These are phyloP conservation scores for Clarireedia sp. DNA, from an alignment of 2,329 filamentous ascomycete species.

Conservation along the genomic window DNA sequence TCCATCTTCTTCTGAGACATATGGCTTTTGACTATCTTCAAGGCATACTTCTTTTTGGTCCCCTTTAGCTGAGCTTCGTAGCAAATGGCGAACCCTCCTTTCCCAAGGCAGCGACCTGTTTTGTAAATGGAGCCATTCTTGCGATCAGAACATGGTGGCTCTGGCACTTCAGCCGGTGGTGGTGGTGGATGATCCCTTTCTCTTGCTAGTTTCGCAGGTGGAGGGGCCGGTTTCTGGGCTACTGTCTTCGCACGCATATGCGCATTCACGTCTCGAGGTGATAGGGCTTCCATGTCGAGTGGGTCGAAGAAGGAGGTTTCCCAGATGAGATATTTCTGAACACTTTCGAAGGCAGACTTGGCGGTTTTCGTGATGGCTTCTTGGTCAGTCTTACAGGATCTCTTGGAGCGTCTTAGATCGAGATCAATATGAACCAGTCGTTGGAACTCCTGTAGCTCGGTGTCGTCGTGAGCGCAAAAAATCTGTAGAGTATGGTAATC, in stretches of 20 bases:
- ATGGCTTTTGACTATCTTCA: constrained; percentile 77
- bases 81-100: constrained; percentile 77
- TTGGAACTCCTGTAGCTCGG: constrained; percentile 14
- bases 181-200: constrained; percentile 61
- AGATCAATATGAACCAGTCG: constrained; percentile 8
- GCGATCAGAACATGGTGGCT: constrained; percentile 61
- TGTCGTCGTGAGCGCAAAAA: constrained; percentile 22
- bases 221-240: constrained; percentile 40
- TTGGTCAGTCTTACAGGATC: constrained; percentile 5
- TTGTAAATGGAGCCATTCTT: constrained; percentile 65
- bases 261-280: constrained; percentile 56
- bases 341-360: constrained; percentile 12
- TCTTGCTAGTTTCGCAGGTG: constrained; percentile 37
- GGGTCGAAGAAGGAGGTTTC: constrained; percentile 31
- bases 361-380: constrained; percentile 17
- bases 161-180: constrained; percentile 50
- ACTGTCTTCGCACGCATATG: constrained; percentile 40
- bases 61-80: constrained; percentile 63
- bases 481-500: constrained; percentile 24
- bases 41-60: constrained; percentile 59
- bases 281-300: constrained; percentile 54
- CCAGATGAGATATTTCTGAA: constrained; percentile 17
- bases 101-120: constrained; percentile 66
- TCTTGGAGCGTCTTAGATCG: constrained; percentile 5
- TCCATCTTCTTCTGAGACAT: constrained; percentile 73